Evolutionary conservation across 768 basidiomycete species (phyloP).

Genomic region (Russula foetens): DNA sequence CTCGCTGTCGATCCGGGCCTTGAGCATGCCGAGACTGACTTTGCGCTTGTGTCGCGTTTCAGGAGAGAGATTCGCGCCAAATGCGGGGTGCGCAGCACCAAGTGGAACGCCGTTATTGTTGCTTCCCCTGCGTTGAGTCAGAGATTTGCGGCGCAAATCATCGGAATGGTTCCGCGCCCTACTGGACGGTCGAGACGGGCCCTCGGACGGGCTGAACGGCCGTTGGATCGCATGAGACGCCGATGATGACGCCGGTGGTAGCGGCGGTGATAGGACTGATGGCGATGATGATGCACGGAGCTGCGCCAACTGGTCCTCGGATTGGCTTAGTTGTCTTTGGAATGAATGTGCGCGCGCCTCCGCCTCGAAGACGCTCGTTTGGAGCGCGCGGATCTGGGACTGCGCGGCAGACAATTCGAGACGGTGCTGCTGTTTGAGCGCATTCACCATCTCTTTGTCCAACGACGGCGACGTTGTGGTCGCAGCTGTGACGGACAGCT

Average conservation of each 20-base stretch:
- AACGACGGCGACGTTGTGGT: conserved; percentile 42
- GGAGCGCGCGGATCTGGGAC: conserved; percentile 69
- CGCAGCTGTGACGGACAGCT: conserved; percentile 35
- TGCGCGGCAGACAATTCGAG: conserved; percentile 77
- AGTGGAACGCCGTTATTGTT: conserved; percentile 28
- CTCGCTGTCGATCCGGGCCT: conserved; percentile 84
- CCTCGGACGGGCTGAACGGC: conserved; percentile 33
- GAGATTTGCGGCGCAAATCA: conserved; percentile 33
- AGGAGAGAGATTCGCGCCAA: conserved; percentile 52
- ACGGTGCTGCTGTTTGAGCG: conserved; percentile 64
- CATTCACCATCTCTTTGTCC: conserved; percentile 66
- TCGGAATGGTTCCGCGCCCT: conserved; percentile 33
- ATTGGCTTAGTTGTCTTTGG: conserved; percentile 54
- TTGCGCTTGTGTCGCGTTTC: conserved; percentile 77
- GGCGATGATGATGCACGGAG: conserved; percentile 33
- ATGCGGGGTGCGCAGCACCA: conserved; percentile 27
- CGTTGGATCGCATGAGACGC: conserved; percentile 34
- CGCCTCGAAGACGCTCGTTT: conserved; percentile 64
- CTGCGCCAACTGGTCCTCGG: conserved; percentile 60
- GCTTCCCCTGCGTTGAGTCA: conserved; percentile 24
- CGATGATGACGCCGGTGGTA: conserved; percentile 30
- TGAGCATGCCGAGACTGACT: conserved; percentile 82
- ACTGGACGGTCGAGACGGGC: conserved; percentile 41
- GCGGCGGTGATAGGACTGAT: conserved; percentile 25
- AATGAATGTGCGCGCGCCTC: conserved; percentile 59